A percentile compares a stretch with the other conserved stretches of the same genome.
Conservation (phyloP, 1,284 basidiomycete species). For the Moesziomyces globuligerus region DNA sequence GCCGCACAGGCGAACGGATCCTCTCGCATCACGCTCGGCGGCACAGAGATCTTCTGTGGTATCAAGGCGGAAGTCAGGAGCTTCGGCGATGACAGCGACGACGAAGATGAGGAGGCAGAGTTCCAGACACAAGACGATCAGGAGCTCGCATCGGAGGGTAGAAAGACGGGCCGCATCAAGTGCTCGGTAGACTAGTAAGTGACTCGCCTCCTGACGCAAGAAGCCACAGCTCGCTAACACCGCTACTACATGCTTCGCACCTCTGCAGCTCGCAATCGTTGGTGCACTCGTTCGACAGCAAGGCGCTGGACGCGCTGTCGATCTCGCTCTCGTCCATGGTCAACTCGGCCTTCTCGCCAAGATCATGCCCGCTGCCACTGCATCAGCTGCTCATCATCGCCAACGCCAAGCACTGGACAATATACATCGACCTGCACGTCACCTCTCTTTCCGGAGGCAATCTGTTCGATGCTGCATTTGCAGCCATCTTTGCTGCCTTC, state of each 20-base stretch:
- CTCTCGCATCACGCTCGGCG: constrained; percentile 51
- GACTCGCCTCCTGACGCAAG: neutral
- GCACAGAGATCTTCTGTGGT: constrained; percentile 59
- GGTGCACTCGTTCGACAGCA: constrained; percentile 43
- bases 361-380: constrained; percentile 43
- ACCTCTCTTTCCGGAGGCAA: constrained; percentile 61
- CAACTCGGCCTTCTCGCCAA: constrained; percentile 40
- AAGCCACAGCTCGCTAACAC: neutral
- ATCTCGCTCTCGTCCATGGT: constrained; percentile 45
- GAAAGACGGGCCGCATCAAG: constrained; percentile 41
- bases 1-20: constrained; percentile 58
- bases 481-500: constrained; percentile 56
- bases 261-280: constrained; percentile 30
- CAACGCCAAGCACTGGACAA: constrained; percentile 57
- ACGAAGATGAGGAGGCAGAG: constrained; percentile 38
- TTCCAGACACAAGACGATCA: constrained; percentile 43
- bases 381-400: constrained; percentile 56
- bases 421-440: constrained; percentile 59
- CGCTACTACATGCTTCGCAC: neutral
- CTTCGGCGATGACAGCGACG: constrained; percentile 43
- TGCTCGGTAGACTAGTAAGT: constrained; percentile 49
- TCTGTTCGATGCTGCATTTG: constrained; percentile 59
- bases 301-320: constrained; percentile 33
- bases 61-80: constrained; percentile 57
- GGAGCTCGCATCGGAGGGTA: constrained; percentile 32